Evolutionary conservation across 2,329 filamentous ascomycete species (phyloP).

Genomic region (Phialocephala sp.): DNA sequence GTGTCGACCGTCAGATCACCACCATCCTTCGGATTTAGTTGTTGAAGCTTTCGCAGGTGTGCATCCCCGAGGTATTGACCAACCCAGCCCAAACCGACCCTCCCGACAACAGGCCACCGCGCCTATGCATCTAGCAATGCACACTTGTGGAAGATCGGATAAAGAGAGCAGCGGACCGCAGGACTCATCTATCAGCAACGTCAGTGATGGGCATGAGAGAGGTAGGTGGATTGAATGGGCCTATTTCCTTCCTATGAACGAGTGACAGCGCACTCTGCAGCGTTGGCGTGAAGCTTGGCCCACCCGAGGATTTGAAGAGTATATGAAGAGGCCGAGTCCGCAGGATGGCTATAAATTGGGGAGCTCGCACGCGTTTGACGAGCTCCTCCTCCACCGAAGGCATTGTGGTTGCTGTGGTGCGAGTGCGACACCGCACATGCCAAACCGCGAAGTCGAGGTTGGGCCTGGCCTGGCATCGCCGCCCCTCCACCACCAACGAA

Average conservation of each 20-base stretch:
- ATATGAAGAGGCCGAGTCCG: constrained; percentile 30
- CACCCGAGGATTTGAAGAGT: constrained; percentile 25
- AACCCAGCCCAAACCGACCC: constrained; percentile 15
- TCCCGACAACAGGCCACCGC: constrained; percentile 18
- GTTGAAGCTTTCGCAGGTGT: constrained; percentile 10
- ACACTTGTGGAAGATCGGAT: constrained; percentile 18
- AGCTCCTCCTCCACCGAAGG: background rate
- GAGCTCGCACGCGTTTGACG: constrained; percentile 3
- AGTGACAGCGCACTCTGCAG: constrained; percentile 41
- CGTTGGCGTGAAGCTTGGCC: constrained; percentile 32
- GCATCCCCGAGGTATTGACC: constrained; percentile 7
- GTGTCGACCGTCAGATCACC: background rate
- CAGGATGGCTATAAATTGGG: constrained; percentile 1
- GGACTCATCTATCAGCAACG: constrained; percentile 30
- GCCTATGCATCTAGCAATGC: constrained; percentile 9
- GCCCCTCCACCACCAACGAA: constrained; percentile 27
- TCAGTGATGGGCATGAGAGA: constrained; percentile 29
- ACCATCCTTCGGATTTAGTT: background rate
- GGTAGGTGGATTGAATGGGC: constrained; percentile 26
- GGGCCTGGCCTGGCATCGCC: constrained; percentile 27
- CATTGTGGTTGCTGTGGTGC: constrained; percentile 10
- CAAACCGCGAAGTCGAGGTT: constrained; percentile 24
- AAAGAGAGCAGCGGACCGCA: constrained; percentile 8
- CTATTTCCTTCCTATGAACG: constrained; percentile 32
- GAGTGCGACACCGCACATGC: constrained; percentile 11